Percentiles rank a stretch among this genome's conserved stretches.
These are phyloP conservation scores for Ophiostoma ips DNA, from an alignment of 2,329 filamentous ascomycete genomes.

Conservation along the genomic window DNA sequence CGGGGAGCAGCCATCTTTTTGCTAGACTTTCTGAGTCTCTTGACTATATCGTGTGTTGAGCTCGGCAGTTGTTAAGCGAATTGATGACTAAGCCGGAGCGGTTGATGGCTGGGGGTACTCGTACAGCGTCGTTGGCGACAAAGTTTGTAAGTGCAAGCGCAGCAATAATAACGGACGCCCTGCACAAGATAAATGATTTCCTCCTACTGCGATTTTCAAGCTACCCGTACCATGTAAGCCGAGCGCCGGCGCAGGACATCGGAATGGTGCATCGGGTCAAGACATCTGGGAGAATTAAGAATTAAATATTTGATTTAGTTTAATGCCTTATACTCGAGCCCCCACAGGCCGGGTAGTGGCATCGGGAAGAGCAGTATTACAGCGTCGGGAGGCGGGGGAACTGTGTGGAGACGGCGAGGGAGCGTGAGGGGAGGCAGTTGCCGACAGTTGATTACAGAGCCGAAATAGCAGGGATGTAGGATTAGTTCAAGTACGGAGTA, in stretches of 20 bases:
- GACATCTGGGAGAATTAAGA: background rate
- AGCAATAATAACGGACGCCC: background rate
- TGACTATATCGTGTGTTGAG: background rate
- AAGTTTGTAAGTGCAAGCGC: background rate
- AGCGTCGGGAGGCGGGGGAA: conserved; percentile 7
- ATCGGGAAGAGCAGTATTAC: conserved; percentile 2
- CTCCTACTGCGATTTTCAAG: background rate
- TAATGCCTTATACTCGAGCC: background rate
- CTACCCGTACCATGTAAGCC: background rate
- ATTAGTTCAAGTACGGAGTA: background rate
- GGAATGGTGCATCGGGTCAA: background rate
- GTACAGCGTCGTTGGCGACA: background rate
- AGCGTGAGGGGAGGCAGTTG: background rate
- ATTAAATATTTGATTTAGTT: background rate
- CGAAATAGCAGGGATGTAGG: background rate
- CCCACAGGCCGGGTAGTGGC: conserved; percentile 3
- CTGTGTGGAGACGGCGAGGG: background rate
- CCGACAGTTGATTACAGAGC: background rate
- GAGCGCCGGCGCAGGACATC: background rate
- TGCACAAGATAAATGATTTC: no score
- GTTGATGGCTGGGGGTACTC: background rate
- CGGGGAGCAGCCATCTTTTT: conserved; percentile 37
- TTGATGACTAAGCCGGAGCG: background rate
- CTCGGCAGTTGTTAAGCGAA: background rate
- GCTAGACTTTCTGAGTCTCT: background rate